Evolutionary conservation across 345 rosid genomes (phyloP).

Genomic region (Camelina hispida): DNA sequence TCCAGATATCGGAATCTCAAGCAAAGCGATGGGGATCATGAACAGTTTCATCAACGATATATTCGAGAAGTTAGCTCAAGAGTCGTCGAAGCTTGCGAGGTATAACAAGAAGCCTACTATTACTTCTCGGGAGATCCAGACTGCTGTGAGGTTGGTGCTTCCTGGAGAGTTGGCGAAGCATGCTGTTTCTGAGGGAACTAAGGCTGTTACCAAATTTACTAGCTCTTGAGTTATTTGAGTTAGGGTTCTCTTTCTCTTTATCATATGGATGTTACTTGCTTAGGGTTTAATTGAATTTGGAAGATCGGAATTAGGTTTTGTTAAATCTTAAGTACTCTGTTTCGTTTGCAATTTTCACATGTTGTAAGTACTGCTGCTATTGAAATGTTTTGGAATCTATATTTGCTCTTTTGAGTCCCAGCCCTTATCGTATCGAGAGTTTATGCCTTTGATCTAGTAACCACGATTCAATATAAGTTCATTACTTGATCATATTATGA

Average conservation of each 20-base stretch:
- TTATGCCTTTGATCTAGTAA: neutral
- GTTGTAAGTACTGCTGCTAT: conserved; percentile 20
- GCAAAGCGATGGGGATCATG: conserved; percentile 86
- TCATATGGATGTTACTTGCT: neutral
- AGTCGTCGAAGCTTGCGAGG: conserved; percentile 76
- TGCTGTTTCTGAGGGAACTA: conserved; percentile 83
- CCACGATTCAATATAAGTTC: neutral
- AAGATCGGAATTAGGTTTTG: neutral
- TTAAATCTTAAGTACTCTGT: too few species aligned
- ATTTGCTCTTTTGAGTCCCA: too few species aligned
- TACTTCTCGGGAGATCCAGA: conserved; percentile 84
- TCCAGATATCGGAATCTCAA: conserved; percentile 65
- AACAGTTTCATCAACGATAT: conserved; percentile 79
- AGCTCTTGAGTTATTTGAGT: conserved; percentile 52
- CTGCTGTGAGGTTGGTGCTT: conserved; percentile 73
- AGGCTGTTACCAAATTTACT: conserved; percentile 81
- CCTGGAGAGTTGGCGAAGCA: conserved; percentile 86
- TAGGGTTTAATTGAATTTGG: conserved; percentile 3
- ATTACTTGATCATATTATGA: neutral
- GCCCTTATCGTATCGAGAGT: neutral
- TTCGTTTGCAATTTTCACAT: neutral
- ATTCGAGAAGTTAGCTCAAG: conserved; percentile 74
- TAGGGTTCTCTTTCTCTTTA: neutral
- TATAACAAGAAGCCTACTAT: conserved; percentile 88
- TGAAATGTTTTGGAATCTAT: conserved; percentile 12